These are phyloP conservation scores for Niebla homalea DNA, from an alignment of 495 filamentous ascomycete genomes.

Conservation along the genomic window DNA sequence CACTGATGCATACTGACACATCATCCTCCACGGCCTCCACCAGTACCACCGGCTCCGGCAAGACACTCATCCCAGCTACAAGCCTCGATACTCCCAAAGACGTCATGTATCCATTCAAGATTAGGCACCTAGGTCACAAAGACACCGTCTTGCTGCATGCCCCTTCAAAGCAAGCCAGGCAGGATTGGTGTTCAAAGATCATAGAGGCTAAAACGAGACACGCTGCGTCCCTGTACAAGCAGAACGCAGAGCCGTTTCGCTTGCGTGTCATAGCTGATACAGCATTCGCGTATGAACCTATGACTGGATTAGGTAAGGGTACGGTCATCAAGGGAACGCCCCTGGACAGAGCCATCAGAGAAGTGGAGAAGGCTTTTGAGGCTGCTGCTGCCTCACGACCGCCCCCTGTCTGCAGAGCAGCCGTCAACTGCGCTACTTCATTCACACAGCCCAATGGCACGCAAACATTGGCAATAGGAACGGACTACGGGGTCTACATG, in stretches of 20 bases:
- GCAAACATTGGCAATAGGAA: constrained; percentile 87
- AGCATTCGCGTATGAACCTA: constrained; percentile 74
- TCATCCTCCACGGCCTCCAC: constrained; percentile 35
- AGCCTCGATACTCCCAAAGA: constrained; percentile 43
- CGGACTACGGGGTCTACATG: constrained; percentile 85
- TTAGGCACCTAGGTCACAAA: constrained; percentile 85
- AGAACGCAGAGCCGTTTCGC: constrained; percentile 94
- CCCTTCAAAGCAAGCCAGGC: constrained; percentile 52
- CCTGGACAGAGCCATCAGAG: constrained; percentile 76
- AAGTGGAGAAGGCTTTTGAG: constrained; percentile 67
- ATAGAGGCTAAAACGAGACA: constrained; percentile 88
- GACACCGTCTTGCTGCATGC: constrained; percentile 83
- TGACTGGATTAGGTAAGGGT: constrained; percentile 34
- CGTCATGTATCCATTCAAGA: constrained; percentile 84
- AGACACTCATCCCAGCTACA: constrained; percentile 37
- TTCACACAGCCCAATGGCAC: constrained; percentile 70
- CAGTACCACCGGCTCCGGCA: constrained; percentile 27
- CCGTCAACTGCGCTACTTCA: constrained; percentile 83
- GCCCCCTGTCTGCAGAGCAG: constrained; percentile 61
- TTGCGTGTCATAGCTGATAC: constrained; percentile 83
- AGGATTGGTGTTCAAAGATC: constrained; percentile 89
- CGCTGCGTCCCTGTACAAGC: constrained; percentile 71
- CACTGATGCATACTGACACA: constrained; percentile 54
- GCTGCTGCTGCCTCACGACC: constrained; percentile 50
- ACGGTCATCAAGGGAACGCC: constrained; percentile 75